These are phyloP conservation scores for Gossypium turneri DNA, from an alignment of 345 rosid species.

Conservation along the genomic window DNA sequence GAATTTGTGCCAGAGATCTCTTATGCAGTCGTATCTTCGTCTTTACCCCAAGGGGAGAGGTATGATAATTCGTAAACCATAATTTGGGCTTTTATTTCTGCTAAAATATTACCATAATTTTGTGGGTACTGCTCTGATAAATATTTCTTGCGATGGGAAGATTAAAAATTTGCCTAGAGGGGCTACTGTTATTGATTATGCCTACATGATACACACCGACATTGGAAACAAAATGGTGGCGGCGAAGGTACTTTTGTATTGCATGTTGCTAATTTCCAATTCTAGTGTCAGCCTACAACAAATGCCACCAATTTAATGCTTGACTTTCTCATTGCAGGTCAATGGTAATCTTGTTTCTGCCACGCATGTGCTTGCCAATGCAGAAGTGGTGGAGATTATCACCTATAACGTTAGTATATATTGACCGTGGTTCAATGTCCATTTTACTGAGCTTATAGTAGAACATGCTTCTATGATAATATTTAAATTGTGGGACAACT, in stretches of 20 bases:
- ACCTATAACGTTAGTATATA: constrained; percentile 72
- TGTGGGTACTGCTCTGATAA: constrained; percentile 17
- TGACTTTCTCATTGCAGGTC: constrained; percentile 52
- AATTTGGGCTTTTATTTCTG: background rate
- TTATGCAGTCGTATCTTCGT: constrained; percentile 89
- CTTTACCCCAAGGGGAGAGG: constrained; percentile 87
- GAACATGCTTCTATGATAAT: background rate
- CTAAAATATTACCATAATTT: background rate
- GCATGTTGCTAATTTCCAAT: constrained; percentile 7
- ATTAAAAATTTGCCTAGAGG: constrained; percentile 92
- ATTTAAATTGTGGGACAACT: constrained; percentile 2
- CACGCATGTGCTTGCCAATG: constrained; percentile 76
- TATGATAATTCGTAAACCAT: constrained; percentile 9
- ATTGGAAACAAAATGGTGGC: constrained; percentile 97
- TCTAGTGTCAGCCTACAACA: background rate
- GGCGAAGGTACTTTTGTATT: constrained; percentile 63
- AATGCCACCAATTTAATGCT: background rate
- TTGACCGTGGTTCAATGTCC: constrained; percentile 9
- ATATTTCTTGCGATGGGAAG: constrained; percentile 35
- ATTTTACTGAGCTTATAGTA: constrained; percentile 6
- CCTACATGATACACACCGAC: constrained; percentile 96
- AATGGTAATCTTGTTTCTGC: constrained; percentile 95
- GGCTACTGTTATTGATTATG: constrained; percentile 89
- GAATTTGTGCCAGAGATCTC: constrained; percentile 55
- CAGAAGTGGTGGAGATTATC: constrained; percentile 95